Percentiles rank a stretch among this genome's conserved stretches.
Evolutionary conservation across 2,329 filamentous ascomycete species (phyloP).

Genomic region (Elsinoe fawcettii): DNA sequence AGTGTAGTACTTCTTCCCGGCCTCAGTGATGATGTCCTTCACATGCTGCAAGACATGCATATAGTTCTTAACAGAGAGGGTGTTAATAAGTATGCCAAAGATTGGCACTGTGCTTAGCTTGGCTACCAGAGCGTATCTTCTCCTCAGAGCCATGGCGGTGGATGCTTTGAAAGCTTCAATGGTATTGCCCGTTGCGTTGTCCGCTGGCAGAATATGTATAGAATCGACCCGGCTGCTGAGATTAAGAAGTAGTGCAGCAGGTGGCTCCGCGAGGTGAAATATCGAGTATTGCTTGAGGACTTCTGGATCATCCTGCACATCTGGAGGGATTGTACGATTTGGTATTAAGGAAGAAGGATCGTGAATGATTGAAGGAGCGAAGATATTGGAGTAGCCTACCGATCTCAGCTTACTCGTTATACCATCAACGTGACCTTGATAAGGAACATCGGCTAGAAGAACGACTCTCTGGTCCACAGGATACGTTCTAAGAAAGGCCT

Average conservation of each 20-base stretch:
- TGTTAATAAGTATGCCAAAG: conserved; percentile 93
- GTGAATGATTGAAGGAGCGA: conserved; percentile 64
- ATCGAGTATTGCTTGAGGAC: conserved; percentile 60
- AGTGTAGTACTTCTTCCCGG: conserved; percentile 91
- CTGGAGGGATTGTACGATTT: conserved; percentile 63
- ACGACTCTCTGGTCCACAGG: conserved; percentile 58
- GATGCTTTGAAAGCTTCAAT: conserved; percentile 39
- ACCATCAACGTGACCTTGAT: conserved; percentile 61
- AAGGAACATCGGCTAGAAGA: conserved; percentile 85
- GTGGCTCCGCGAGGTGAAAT: conserved; percentile 77
- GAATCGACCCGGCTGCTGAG: conserved; percentile 73
- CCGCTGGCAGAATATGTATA: conserved; percentile 68
- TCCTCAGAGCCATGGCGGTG: conserved; percentile 57
- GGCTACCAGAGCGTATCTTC: conserved; percentile 81
- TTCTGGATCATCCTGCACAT: conserved; percentile 38
- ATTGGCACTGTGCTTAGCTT: conserved; percentile 72
- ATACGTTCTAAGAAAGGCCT: conserved; percentile 63
- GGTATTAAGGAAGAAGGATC: conserved; percentile 74
- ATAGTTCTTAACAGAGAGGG: conserved; percentile 85
- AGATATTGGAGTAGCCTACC: conserved; percentile 61
- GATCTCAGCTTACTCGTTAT: conserved; percentile 50
- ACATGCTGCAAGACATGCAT: conserved; percentile 69
- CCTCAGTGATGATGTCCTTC: conserved; percentile 61
- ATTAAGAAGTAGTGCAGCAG: conserved; percentile 74
- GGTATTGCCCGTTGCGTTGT: conserved; percentile 23